Conservation (phyloP, 768 basidiomycete species). For the Rhizopogon vesiculosus region DNA sequence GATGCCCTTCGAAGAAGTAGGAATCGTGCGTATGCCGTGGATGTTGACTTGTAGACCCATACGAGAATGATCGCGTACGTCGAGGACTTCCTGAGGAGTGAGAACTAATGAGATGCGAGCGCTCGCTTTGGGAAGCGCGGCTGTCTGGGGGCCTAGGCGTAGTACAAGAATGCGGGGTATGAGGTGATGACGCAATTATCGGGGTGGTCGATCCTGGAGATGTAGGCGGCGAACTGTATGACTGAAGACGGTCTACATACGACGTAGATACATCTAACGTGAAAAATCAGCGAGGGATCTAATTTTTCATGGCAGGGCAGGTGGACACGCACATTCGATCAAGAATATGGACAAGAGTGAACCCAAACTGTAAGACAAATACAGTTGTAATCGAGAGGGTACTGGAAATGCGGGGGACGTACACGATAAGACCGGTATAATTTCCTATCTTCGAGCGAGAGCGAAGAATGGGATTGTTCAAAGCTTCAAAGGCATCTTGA, state of each 20-base stretch:
- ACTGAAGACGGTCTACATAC: conserved; percentile 68
- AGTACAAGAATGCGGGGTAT: conserved; percentile 1
- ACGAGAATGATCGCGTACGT: conserved; percentile 7
- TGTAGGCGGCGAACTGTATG: conserved; percentile 49
- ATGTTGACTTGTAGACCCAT: conserved; percentile 11
- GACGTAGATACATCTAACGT: conserved; percentile 64
- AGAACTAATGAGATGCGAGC: conserved; percentile 13
- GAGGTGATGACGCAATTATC: conserved; percentile 12
- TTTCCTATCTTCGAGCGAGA: conserved; percentile 46
- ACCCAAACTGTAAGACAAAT: conserved; percentile 37
- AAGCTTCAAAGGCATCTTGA: conserved; percentile 66
- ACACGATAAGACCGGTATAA: conserved; percentile 74
- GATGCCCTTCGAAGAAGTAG: conserved; percentile 29
- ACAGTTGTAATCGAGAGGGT: neutral
- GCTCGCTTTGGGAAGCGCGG: conserved; percentile 7
- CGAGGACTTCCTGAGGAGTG: neutral
- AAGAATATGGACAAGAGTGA: conserved; percentile 72
- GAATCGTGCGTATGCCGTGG: conserved; percentile 1
- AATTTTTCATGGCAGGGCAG: neutral
- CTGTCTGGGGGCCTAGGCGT: neutral
- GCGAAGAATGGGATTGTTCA: conserved; percentile 44
- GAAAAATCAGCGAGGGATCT: neutral
- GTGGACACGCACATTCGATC: conserved; percentile 61
- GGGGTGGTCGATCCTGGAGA: conserved; percentile 31
- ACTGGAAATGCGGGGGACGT: conserved; percentile 22